Evolutionary conservation across 2,329 filamentous ascomycete species (phyloP).

Genomic region (Trichothecium sympodiale): DNA sequence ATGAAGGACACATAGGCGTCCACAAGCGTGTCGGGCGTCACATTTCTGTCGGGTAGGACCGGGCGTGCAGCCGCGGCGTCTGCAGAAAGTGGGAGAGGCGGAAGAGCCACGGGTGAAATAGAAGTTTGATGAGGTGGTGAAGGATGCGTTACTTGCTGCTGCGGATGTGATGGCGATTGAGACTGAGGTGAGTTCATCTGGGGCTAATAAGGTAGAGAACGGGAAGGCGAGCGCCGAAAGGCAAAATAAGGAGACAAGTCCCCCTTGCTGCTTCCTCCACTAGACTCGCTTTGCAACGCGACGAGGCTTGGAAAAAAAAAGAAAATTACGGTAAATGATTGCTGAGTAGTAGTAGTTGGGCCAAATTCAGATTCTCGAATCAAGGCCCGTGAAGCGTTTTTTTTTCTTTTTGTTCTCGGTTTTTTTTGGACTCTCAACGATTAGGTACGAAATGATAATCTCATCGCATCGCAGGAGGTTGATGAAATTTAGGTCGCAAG

Average conservation of each 20-base stretch:
- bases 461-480: neutral
- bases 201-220: too few species aligned
- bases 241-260: too few species aligned
- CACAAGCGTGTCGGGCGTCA: conserved; percentile 62
- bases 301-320: neutral
- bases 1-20: conserved; percentile 79
- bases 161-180: too few species aligned
- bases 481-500: too few species aligned
- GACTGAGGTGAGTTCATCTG: too few species aligned
- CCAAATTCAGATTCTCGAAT: too few species aligned
- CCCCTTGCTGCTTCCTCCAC: too few species aligned
- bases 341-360: neutral
- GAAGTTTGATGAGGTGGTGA: neutral
- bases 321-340: neutral
- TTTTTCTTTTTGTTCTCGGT: too few species aligned
- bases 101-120: neutral
- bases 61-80: neutral
- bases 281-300: too few species aligned
- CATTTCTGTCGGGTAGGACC: conserved; percentile 46
- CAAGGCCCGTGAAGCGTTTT: too few species aligned
- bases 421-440: neutral
- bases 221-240: too few species aligned
- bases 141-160: too few species aligned
- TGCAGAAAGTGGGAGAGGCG: neutral
- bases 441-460: neutral